Base-by-base conservation (phyloP, 1,284 basidiomycete species). In the Trichosporon coremiiforme region DNA sequence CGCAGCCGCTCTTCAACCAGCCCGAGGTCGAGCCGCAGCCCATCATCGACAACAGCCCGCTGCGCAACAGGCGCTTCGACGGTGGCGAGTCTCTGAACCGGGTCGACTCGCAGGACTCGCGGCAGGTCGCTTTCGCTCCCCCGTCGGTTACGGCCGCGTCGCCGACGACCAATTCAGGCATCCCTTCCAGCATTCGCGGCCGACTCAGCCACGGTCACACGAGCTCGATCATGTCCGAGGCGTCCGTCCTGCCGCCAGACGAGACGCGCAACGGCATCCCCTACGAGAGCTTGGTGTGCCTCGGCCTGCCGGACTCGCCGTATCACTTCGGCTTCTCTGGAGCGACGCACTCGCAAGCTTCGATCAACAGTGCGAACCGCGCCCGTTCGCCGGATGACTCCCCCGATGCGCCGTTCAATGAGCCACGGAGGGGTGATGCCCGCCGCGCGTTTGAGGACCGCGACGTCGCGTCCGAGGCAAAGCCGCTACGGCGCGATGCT, bases 391-490 rank as follows among this genome's bases (percentile, higher is more conserved):
- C 57, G 1, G 72, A 74, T 0, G 75, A 73, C 3, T 75, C 73
- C 10, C 75, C 75, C 10, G 67, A 63, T 62, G 69, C 33, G 66
- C 65, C 12, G 55, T 68, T 22, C 63, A 70, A n/a, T n/a, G 66
- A 66, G 15, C 41, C 65, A 1, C 71, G 66, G 1, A 47, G 63
- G 13, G 73, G 71, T 15, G 69, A 68, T 15, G 87, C 87, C 0
- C 87, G 87, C 8, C 83, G 86, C 6, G 86, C 87, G 9, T 94
- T 89, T 75, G 90, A 93, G 76, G 87, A 89, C 25, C 87, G 92
- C n/a, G 95, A 97, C 72, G 85, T 94, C 6, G 91, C 91, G 0
- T 87, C 87, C 0, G 92, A 95, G 68, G 94, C 94, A 0, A 84
- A 86, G 0, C 93, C 95, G 2, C 74, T 88, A 2, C 86, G 87